Evolutionary conservation across 306 rosid species (phyloP).

Genomic region (Quercus aquifolioides): DNA sequence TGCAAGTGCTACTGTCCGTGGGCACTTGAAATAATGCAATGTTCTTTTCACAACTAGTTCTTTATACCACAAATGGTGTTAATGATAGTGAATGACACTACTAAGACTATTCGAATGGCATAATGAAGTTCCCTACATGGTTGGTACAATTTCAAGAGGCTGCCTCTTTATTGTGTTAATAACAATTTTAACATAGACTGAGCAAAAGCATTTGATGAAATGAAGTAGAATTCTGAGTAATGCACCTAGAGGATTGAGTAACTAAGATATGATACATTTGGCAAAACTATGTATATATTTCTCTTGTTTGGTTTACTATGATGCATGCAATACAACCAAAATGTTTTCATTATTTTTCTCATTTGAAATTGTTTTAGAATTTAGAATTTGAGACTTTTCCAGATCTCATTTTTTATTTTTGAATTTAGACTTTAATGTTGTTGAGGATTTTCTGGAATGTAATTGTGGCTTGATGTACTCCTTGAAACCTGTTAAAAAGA

Average conservation of each 20-base stretch:
- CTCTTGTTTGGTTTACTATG: neutral
- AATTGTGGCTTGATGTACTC: too few species aligned
- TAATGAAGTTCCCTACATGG: neutral
- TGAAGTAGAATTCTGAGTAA: too few species aligned
- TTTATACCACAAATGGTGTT: neutral
- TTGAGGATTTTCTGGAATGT: too few species aligned
- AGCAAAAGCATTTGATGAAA: neutral
- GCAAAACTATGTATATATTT: neutral
- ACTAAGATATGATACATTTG: neutral
- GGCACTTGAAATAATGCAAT: neutral
- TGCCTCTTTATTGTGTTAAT: neutral
- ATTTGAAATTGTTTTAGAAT: too few species aligned
- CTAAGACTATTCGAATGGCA: neutral
- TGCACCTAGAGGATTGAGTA: neutral
- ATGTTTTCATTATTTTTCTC: too few species aligned
- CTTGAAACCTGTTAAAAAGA: too few species aligned
- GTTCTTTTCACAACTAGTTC: neutral
- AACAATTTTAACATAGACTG: neutral
- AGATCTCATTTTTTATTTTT: too few species aligned
- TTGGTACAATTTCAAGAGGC: neutral
- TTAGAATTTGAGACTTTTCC: too few species aligned
- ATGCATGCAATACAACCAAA: too few species aligned
- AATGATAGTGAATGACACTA: neutral
- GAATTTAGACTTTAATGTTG: too few species aligned
- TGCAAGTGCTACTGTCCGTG: neutral